Base-by-base conservation (phyloP, 2,329 filamentous ascomycete genomes). In the Dactylellina leptospora region DNA sequence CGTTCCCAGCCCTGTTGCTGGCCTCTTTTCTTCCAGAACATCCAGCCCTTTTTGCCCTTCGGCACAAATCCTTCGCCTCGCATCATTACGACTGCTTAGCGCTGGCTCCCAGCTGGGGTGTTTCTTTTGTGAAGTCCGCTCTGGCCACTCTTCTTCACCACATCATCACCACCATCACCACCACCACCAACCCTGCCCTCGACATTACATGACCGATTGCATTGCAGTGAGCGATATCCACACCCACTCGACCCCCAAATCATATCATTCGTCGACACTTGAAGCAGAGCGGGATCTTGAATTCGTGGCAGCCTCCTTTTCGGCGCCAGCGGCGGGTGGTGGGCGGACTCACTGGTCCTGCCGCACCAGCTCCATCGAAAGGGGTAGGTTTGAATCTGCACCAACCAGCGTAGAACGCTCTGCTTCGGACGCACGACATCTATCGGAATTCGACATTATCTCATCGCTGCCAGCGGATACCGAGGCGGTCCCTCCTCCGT, bases 171-270 rank as follows among this genome's bases (percentile, higher is more conserved):
- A 66, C 20, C 61, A 62, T 48, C 64, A 62, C 51, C 64, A 62
- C n/a, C 56, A 51, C 28, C 62, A 42, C 27, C 63, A 54, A 40
- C 58, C 47, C 50, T 38, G 48, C 64, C 30, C 56, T 61, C 64
- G 56, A 71, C 66, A 38, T 71, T 71, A 71, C 66, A 71, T 71
- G 66, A 58, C 36, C 66, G 66, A 71, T 58, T 71, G 66, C 66
- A 62, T 71, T 71, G 58, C 66, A 63, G 61, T 51, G 66, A 56
- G 42, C 58, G 23, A 56, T 51, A 63, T 71, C 66, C 66, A 63
- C 66, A 63, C 66, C 56, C 36, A 27, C 60, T 42, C 51, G 22
- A 20, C 48, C 33, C 42, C 16, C 9, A 62, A 51, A 51, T 45
- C 47, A 25, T 55, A 45, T 54, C 36, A 71, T 71, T 71, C 66